Base-by-base conservation (phyloP, 257 asterid species). In the Solanum chilense region DNA sequence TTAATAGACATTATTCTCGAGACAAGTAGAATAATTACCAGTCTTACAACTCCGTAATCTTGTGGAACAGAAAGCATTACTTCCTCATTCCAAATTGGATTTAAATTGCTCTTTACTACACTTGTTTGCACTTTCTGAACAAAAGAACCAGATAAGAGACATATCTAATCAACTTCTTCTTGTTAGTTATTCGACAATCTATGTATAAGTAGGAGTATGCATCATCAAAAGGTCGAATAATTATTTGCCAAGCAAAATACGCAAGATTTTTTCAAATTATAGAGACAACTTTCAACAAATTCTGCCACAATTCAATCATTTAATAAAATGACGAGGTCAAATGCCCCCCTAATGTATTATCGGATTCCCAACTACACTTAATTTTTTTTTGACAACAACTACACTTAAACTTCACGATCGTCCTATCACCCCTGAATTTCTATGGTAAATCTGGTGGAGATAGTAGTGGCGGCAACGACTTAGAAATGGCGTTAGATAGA, bases 11-110 rank as follows among this genome's bases (percentile, higher is more conserved):
- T 52, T 49, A n/a, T 23, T 42, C 6, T 42, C 3, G 45, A n/a
- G 60, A 45, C 21, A 76, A 78, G 76, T 31, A 33, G 64, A 44
- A 75, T 83, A 49, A 64, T 87, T 93, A 97, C 99, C 98, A 97
- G 92, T 87, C 94, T 96, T 80, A 97, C 85, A 10, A 94, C 87
- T 74, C 99, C 97, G 56, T 88, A 95, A 69, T 96, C 87, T 87
- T 96, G 94, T 86, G 99, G 99, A 86, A 97, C 98, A 21, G 99
- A 97, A 85, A 97, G 98, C 98, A 95, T 95, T 41, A 97, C 92
- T 76, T 96, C 99, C 90, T 97, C 97, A 62, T 97, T 95, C 99
- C 99, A 96, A 81, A 95, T 90, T 20, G 99, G 99, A 89, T 96
- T 97, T 89, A 97, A 90, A 88, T 95, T 97, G 95, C 99, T 96